Evolutionary conservation across 2,329 filamentous ascomycete genomes (phyloP), one percentile per base, ranked within the genome.

Genomic region (Aschersonia sp.): DNA sequence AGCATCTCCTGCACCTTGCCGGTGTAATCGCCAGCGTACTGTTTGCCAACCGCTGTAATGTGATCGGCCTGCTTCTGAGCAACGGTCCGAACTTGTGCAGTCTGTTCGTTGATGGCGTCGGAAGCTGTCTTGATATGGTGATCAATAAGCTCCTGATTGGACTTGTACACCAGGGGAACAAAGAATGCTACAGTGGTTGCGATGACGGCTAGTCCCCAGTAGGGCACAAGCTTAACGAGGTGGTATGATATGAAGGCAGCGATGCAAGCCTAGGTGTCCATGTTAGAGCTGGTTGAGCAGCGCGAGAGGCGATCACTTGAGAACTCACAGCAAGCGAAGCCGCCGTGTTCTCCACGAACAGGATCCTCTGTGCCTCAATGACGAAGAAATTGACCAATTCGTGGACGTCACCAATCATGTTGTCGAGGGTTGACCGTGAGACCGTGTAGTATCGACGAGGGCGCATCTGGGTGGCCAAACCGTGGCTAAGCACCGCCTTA

Each of bases 321-420:
- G 68, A n/a, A 12, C 79, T 63, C 70, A 83, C 80, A 54, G 69
- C 72, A 56, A 66, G 64, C 29, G 81, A 83, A 48, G 70, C 73
- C 52, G 66, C 63, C 49, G 84, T 62, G 55, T 83, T 84, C 71
- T 84, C 81, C 42, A 73, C 80, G 54, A 79, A 84, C 48, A 84
- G 58, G 54, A 84, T 76, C 51, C 80, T 74, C 68, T 84, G 81
- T 45, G 72, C 68, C 67, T 84, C 81, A 49, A 84, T 82, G 51
- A 83, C 71, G 56, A 84, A 79, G 63, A 84, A 84, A 71, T 84
- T 84, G 66, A 81, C 63, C 50, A 84, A 71, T 64, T 84, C 80
- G 58, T 83, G 76, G 41, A 79, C 67, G 53, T 84, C 81, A 48
- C 76, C 77, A 55, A 81, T 74, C 53, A 80, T 54, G 49, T 65